A percentile compares a stretch with the other conserved stretches of the same genome.
These are phyloP conservation scores for Macrolepiota fuliginosa DNA, from an alignment of 768 basidiomycete genomes.

Conservation along the genomic window DNA sequence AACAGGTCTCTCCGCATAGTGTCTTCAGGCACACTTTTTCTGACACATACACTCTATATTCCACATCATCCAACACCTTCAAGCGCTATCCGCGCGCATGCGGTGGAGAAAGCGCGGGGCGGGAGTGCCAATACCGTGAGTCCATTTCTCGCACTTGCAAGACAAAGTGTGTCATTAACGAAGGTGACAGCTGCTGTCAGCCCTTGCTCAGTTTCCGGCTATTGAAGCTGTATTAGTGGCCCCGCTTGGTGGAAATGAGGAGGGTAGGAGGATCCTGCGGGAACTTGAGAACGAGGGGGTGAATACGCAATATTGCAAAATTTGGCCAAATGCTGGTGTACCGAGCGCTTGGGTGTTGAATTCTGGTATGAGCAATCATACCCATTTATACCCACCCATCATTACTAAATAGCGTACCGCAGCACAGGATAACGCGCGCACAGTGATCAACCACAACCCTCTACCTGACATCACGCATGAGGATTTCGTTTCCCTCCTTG, in stretches of 20 bases:
- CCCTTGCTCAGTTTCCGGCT: conserved; percentile 67
- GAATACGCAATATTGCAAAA: conserved; percentile 69
- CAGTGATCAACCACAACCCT: conserved; percentile 85
- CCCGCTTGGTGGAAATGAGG: conserved; percentile 68
- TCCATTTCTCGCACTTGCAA: conserved; percentile 2
- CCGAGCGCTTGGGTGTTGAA: conserved; percentile 83
- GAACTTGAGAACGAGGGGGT: conserved; percentile 69
- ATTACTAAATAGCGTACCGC: conserved; percentile 9
- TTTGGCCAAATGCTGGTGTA: conserved; percentile 69
- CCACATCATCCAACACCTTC: conserved; percentile 57
- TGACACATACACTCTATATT: conserved; percentile 69
- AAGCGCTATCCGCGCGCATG: conserved; percentile 65
- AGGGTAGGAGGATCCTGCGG: conserved; percentile 58
- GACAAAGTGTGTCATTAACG: not conserved
- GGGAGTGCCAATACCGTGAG: conserved; percentile 64
- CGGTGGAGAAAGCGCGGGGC: conserved; percentile 64
- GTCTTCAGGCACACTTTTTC: conserved; percentile 77
- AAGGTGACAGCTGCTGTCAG: conserved; percentile 51
- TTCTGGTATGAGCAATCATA: conserved; percentile 43
- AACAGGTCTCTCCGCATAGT: conserved; percentile 63
- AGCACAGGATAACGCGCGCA: conserved; percentile 60
- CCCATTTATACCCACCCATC: not conserved
- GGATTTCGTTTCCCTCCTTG: conserved; percentile 77
- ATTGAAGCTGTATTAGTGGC: conserved; percentile 73
- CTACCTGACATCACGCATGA: conserved; percentile 85